Base-by-base conservation (phyloP, 257 asterid genomes). In the Capsicum chinense region DNA sequence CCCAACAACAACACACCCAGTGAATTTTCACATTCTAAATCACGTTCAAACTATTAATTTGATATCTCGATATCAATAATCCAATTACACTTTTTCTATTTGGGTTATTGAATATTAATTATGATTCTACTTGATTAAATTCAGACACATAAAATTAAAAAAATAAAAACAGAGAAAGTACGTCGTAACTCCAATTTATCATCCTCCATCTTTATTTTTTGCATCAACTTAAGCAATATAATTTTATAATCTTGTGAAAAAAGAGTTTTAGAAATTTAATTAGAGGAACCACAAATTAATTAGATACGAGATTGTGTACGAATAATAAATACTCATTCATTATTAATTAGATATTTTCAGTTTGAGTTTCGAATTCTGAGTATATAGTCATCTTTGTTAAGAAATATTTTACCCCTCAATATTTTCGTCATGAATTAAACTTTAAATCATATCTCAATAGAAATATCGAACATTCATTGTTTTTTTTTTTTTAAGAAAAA, bases 331-430 rank as follows among this genome's bases (percentile, higher is more conserved):
- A 21, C 3, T 63, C 1, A 10, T 63, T 21, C 7, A 19, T 4
- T 9, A 3, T 21, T 63, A n/a, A 4, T 21, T 0, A 63, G 0
- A 63, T 63, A 0, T n/a, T 26, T 11, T 63, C 0, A 62, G 3
- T 62, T 62, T 19, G 37, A 10, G 44, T 39, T 39, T 39, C 44
- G 5, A 39, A 4, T 39, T 39, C 5, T 39, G 44, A 2, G 4
- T 39, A 39, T 39, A 39, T 39, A 39, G 5, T 39, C 2, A 0
- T 21, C 5, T 63, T 21, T 63, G 16, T 21, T 63, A 3, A 11
- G 1, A 58, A 7, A 0, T 2, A 0, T 3, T 17, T 59, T n/a
- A 17, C 2, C 1, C 1, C 1, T 0, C 6, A 1, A 4, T 26
- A 11, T 26, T 64, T 64, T 11, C 0, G 3, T 26, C 0, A 5